Percentiles rank a stretch among this genome's conserved stretches.
Evolutionary conservation across 345 rosid species (phyloP).

Genomic region (Gossypium stocksii): DNA sequence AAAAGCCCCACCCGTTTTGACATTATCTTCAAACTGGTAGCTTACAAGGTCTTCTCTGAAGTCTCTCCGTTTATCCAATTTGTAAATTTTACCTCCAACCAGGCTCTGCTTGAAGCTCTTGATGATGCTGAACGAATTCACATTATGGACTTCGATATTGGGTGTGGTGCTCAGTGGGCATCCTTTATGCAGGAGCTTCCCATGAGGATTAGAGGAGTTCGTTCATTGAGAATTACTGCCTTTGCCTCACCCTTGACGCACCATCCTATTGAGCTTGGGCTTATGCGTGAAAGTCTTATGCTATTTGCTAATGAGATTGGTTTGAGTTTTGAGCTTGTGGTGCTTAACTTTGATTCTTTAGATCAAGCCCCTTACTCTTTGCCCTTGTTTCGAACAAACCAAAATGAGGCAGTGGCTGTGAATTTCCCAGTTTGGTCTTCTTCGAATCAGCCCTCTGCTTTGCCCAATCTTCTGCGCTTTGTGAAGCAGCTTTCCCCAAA

Average conservation of each 20-base stretch:
- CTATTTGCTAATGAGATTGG: constrained; percentile 47
- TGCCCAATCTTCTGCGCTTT: constrained; percentile 39
- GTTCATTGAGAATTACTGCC: constrained; percentile 46
- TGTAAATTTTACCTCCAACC: constrained; percentile 49
- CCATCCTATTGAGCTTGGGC: constrained; percentile 41
- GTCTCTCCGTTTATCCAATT: constrained; percentile 51
- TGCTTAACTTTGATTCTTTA: constrained; percentile 41
- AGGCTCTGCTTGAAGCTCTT: constrained; percentile 49
- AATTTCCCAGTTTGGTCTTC: constrained; percentile 44
- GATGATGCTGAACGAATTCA: constrained; percentile 38
- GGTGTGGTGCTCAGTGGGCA: constrained; percentile 62
- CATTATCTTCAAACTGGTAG: constrained; percentile 47
- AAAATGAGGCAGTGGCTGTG: constrained; percentile 45
- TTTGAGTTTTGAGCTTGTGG: constrained; percentile 44
- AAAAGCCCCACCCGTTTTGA: constrained; percentile 34
- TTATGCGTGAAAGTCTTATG: constrained; percentile 45
- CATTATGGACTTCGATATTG: constrained; percentile 54
- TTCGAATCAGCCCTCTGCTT: constrained; percentile 34
- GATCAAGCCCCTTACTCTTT: constrained; percentile 32
- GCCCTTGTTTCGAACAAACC: constrained; percentile 32
- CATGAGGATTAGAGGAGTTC: constrained; percentile 33
- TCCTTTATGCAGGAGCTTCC: constrained; percentile 59
- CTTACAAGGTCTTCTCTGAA: constrained; percentile 49
- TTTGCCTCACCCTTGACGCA: constrained; percentile 46
- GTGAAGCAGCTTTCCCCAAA: constrained; percentile 49